phyloP scores from a whole-genome alignment of 176 grass and related monocot species.

The Leersia perrieri region DNA sequence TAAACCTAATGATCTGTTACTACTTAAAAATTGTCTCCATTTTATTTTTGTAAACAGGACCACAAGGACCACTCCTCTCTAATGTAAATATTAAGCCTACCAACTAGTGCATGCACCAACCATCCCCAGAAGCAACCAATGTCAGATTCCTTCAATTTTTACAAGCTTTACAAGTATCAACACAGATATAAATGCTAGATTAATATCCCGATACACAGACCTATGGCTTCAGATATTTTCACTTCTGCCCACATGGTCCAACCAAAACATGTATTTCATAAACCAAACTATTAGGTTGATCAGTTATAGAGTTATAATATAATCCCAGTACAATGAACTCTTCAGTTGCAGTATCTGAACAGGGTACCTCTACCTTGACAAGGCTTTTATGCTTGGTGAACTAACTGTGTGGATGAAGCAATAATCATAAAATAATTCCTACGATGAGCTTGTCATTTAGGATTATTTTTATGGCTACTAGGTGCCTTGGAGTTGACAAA shows the following conservation, averaged over 20 bases:
- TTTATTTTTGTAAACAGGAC: conserved; percentile 27
- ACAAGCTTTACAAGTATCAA: conserved; percentile 27
- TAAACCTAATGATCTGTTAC: conserved; percentile 10
- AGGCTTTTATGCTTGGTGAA: conserved; percentile 15
- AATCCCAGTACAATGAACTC: background rate
- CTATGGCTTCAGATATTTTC: conserved; percentile 17
- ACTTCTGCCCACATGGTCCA: background rate
- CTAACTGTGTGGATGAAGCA: conserved; percentile 37
- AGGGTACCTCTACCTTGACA: background rate
- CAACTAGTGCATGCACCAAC: conserved; percentile 5
- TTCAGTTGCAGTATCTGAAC: background rate
- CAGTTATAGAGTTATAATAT: background rate
- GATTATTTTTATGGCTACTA: conserved; percentile 15
- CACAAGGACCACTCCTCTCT: background rate
- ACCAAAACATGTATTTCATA: background rate
- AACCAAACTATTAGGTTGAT: background rate
- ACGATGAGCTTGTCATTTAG: conserved; percentile 34
- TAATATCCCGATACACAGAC: background rate
- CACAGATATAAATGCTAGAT: conserved; percentile 23
- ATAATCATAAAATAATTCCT: conserved; percentile 32
- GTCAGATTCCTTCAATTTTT: background rate
- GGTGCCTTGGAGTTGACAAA: conserved; percentile 51
- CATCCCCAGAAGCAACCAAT: background rate
- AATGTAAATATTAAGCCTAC: conserved; percentile 3
- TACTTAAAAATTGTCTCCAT: conserved; percentile 3